Base-by-base conservation (phyloP, 345 rosid genomes). In the Gossypium turneri region DNA sequence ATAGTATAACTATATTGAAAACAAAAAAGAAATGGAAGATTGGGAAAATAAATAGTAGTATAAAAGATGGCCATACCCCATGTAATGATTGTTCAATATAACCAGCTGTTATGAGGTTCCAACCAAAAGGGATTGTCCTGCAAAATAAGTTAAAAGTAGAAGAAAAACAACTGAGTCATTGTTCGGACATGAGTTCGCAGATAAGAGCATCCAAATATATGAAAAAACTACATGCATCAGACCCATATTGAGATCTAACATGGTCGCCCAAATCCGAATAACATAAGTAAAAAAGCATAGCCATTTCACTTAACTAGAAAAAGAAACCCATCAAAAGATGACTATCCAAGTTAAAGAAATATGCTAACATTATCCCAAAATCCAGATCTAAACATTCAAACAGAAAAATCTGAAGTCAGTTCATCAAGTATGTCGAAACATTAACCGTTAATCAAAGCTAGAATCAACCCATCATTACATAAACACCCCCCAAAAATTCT, bases 121-220 rank as follows among this genome's bases (percentile, higher is more conserved):
- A 93, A 56, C 80, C 97, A 87, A 96, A 93, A 75, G 99, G 99
- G 77, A 96, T 92, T 17, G 99, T 93, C 92, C 99, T 96, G 77
- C 52, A 20, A 61, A 64, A 72, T 9, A 41, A 64, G 22, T n/a
- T 41, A n/a, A 43, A 0, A 43, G 2, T 3, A 19, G 60, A 56
- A 56, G 19, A 9, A 56, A 19, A 19, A 4, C 3, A 34, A 56
- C 1, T 20, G 60, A 56, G 60, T 56, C 20, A 12, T 55, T 55
- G 59, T 17, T 55, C 9, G 10, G 59, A 55, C 12, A 56, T 20
- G 60, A 3, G 60, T 9, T 19, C 3, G 3, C 12, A 56, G 12
- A 56, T 55, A 19, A n/a, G 59, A n/a, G 7, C 24, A 22, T 34
- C 9, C 51, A 48, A 50, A 47, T 67, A 45, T 67, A 27, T 47